Conservation (phyloP, 768 basidiomycete species). For the Trametopsis cervina region DNA sequence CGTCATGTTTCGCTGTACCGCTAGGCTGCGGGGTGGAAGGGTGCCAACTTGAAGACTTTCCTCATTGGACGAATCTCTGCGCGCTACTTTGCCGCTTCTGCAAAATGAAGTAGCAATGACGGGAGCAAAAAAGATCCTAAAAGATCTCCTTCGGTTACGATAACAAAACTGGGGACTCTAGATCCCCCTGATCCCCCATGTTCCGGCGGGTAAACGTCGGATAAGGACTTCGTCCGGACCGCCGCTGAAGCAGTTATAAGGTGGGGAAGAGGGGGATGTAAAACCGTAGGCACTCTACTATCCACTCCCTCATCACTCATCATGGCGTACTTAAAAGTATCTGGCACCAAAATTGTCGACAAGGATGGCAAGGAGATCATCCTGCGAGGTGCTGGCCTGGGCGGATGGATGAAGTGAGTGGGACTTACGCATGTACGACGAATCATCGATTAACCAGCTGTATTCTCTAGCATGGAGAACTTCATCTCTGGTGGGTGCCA, state of each 20-base stretch:
- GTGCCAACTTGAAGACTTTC: no score
- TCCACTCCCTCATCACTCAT: not conserved
- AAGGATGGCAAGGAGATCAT: constrained; percentile 49
- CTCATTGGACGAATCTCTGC: no score
- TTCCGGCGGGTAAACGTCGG: constrained; percentile 8
- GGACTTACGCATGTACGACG: not conserved
- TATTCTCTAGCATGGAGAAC: constrained; percentile 56
- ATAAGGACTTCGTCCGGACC: not conserved
- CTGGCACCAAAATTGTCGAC: constrained; percentile 56
- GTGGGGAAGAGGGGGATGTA: not conserved
- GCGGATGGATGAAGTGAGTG: constrained; percentile 82
- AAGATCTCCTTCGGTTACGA: no score
- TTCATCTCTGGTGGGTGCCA: constrained; percentile 49
- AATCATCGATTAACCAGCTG: constrained; percentile 1
- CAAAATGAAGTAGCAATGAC: no score
- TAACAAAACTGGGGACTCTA: no score
- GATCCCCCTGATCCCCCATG: no score
- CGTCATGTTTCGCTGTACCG: no score
- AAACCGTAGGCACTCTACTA: not conserved
- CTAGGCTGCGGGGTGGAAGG: no score
- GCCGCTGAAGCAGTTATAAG: not conserved
- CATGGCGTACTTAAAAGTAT: constrained; percentile 44
- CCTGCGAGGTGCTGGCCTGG: constrained; percentile 70
- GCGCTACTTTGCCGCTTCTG: no score
- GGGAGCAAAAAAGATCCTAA: no score